phyloP scores from a whole-genome alignment of 768 basidiomycete genomes.

The Russula compacta region DNA sequence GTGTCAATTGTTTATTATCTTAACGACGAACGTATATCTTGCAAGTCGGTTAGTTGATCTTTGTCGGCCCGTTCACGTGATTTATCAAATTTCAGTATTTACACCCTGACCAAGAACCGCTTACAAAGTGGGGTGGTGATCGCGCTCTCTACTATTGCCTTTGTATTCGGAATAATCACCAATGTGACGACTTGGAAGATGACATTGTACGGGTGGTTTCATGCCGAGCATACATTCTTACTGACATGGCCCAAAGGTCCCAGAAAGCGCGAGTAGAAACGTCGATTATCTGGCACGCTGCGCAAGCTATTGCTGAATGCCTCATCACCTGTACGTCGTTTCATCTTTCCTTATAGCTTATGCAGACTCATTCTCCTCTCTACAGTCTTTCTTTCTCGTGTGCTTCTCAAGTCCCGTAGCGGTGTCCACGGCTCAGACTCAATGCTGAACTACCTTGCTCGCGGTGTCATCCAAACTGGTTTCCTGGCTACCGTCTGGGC shows the following conservation, averaged over 20 bases:
- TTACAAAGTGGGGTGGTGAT: background rate
- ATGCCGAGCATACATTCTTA: no score
- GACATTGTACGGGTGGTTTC: background rate
- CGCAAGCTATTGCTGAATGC: background rate
- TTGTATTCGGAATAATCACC: background rate
- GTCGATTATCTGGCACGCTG: background rate
- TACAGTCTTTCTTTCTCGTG: background rate
- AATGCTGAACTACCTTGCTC: background rate
- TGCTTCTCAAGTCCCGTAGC: background rate
- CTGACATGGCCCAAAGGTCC: background rate
- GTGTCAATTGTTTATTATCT: background rate
- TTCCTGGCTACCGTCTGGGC: background rate
- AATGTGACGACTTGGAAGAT: background rate
- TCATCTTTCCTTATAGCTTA: background rate
- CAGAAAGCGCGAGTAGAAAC: background rate
- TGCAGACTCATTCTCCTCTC: background rate
- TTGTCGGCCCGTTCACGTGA: background rate
- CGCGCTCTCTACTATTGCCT: background rate
- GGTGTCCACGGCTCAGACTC: background rate
- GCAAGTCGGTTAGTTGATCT: background rate
- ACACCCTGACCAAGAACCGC: background rate
- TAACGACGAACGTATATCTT: background rate
- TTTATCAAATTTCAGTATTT: background rate
- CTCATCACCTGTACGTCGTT: background rate
- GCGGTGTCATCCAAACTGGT: background rate